Conservation (phyloP, 2,329 filamentous ascomycete genomes). For the Stylonectria norvegica region DNA sequence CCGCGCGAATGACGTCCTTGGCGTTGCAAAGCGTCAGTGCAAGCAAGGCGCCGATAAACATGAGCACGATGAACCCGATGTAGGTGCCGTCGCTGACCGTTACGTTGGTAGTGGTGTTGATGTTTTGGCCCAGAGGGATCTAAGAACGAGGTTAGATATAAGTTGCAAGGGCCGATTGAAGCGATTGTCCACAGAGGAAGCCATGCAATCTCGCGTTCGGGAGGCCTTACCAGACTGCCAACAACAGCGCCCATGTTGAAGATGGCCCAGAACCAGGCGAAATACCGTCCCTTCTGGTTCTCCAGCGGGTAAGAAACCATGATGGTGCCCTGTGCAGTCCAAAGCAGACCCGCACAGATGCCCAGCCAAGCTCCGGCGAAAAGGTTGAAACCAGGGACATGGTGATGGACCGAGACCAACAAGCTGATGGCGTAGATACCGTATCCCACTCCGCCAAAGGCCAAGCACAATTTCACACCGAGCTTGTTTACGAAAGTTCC, state of each 20-base stretch:
- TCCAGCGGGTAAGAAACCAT: slow-evolving; percentile 89
- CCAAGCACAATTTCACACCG: slow-evolving; percentile 63
- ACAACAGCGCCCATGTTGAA: slow-evolving; percentile 92
- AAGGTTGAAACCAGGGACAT: slow-evolving; percentile 40
- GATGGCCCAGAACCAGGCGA: slow-evolving; percentile 90
- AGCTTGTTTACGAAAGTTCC: slow-evolving; percentile 74
- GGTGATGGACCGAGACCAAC: slow-evolving; percentile 65
- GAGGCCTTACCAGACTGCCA: slow-evolving; percentile 56
- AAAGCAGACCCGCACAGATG: slow-evolving; percentile 74
- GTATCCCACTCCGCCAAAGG: slow-evolving; percentile 73
- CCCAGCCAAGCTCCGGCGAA: slow-evolving; percentile 76
- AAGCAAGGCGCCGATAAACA: slow-evolving; percentile 66
- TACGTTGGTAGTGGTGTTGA: slow-evolving; percentile 24
- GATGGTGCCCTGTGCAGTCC: slow-evolving; percentile 79
- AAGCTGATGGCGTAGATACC: slow-evolving; percentile 68
- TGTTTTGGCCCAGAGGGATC: slow-evolving; percentile 42
- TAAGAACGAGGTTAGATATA: slow-evolving; percentile 43
- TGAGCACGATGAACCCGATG: slow-evolving; percentile 82
- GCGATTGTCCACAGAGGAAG: slow-evolving; percentile 48
- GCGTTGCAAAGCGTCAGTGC: slow-evolving; percentile 70
- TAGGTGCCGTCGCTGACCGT: slow-evolving; percentile 77
- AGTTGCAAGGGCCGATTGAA: neutral
- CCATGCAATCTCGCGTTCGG: slow-evolving; percentile 50
- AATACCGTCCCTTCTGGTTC: slow-evolving; percentile 78
- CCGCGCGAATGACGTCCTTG: slow-evolving; percentile 66